These are phyloP conservation scores for Tetraselmis striata DNA, from an alignment of 139 green algal genomes.

Conservation along the genomic window DNA sequence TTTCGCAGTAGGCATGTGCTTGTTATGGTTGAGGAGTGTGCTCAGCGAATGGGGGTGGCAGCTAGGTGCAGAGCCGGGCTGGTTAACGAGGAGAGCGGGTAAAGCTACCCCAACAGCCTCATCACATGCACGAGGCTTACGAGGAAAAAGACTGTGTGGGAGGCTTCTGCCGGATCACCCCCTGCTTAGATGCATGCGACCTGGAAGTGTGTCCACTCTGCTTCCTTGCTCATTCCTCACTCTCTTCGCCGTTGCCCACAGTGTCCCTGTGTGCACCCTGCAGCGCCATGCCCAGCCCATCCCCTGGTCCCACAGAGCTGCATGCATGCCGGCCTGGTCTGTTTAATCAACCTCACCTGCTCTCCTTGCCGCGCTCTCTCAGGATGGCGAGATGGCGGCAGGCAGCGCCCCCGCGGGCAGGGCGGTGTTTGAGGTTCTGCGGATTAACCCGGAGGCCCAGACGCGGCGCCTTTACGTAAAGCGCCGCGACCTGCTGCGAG, in stretches of 20 bases:
- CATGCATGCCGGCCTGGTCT: background rate
- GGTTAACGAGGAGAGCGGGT: background rate
- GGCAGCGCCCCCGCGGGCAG: background rate
- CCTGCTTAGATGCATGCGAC: too few species aligned
- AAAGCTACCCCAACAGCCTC: too few species aligned
- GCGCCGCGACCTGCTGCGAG: slow-evolving; percentile 74
- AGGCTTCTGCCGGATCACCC: too few species aligned
- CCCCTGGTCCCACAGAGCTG: background rate
- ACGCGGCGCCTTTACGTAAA: slow-evolving; percentile 62
- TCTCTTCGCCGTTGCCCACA: too few species aligned
- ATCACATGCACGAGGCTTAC: too few species aligned
- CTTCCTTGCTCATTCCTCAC: too few species aligned
- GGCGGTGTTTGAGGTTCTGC: slow-evolving; percentile 47
- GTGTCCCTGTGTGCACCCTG: background rate
- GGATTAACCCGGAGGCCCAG: slow-evolving; percentile 51
- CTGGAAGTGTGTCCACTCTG: too few species aligned
- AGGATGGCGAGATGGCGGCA: background rate
- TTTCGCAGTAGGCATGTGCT: background rate
- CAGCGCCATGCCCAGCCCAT: background rate
- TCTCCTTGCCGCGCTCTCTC: background rate
- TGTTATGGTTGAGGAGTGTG: background rate
- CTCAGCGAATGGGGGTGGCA: background rate
- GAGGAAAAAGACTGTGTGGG: too few species aligned
- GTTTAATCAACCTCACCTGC: background rate
- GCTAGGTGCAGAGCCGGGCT: background rate